Conservation (phyloP, 108 stramenopile genomes). For the Discostella pseudostelligera region DNA sequence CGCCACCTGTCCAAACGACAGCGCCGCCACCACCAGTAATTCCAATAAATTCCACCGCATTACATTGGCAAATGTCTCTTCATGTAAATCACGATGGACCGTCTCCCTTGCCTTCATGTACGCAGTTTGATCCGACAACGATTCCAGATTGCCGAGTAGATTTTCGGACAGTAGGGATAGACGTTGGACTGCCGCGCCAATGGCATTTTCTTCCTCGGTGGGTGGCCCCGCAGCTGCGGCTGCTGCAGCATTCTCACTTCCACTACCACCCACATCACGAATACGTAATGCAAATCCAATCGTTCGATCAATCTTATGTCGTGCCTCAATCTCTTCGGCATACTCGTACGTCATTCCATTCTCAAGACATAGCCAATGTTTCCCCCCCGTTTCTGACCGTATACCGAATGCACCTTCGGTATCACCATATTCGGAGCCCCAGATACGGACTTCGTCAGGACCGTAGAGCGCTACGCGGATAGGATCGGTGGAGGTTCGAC, state of each 20-base stretch:
- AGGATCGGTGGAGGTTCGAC: slow-evolving; percentile 29
- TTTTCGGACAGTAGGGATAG: slow-evolving; percentile 27
- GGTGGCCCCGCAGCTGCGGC: not conserved
- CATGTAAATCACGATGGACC: slow-evolving; percentile 45
- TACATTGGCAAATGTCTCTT: slow-evolving; percentile 46
- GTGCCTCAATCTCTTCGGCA: not conserved
- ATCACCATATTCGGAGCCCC: slow-evolving; percentile 22
- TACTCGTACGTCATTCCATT: slow-evolving; percentile 34
- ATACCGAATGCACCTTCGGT: slow-evolving; percentile 27
- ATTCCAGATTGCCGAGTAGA: slow-evolving; percentile 39
- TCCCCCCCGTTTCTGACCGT: slow-evolving; percentile 7
- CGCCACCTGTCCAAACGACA: slow-evolving; percentile 35
- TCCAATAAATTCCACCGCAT: slow-evolving; percentile 50
- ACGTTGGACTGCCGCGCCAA: slow-evolving; percentile 20
- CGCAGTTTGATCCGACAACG: slow-evolving; percentile 39
- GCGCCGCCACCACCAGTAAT: slow-evolving; percentile 30
- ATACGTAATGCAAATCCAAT: slow-evolving; percentile 41
- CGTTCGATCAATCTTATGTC: slow-evolving; percentile 22
- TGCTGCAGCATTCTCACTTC: not conserved
- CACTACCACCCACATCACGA: slow-evolving; percentile 17
- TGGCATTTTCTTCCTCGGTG: slow-evolving; percentile 11
- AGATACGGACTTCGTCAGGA: slow-evolving; percentile 25
- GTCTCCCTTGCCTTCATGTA: slow-evolving; percentile 47
- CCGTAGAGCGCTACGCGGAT: slow-evolving; percentile 42
- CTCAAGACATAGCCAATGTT: slow-evolving; percentile 40